Evolutionary conservation across 2,329 filamentous ascomycete species (phyloP), one percentile per base, ranked within the genome.

Genomic region (Cladosporium austrohemisphaericum): DNA sequence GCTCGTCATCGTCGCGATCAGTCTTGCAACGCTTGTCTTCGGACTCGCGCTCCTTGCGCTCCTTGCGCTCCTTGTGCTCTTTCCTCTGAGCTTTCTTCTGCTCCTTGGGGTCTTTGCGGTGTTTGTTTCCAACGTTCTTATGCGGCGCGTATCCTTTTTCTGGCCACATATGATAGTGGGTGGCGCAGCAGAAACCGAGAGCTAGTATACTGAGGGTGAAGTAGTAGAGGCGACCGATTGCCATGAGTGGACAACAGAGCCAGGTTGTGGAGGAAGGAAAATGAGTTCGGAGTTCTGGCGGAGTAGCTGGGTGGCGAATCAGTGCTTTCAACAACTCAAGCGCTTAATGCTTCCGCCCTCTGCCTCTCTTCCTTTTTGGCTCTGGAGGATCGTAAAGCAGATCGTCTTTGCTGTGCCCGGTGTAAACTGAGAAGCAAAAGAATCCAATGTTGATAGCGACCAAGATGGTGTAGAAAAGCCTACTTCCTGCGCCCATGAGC

Each of bases 181-280:
- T 55, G 37, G 45, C 36, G 49, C 53, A 57, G 37, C 55, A 56
- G 43, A 58, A 49, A 13, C 58, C 37, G 35, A 51, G 35, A 33
- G 59, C 32, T 16, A 58, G 28, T 26, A 61, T 41, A 16, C 37
- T 50, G 20, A 51, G 52, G 25, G 51, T 52, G 44, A 53, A 59
- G 56, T 59, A 65, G 60, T 64, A 64, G 36, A 62, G 53, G 2
- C 56, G 51, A 29, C 54, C 59, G 41, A 65, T 58, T 31, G 54
- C 55, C 61, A 65, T 64, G 36, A 9, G 25, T 29, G 5, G n/a
- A n/a, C n/a, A n/a, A n/a, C n/a, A n/a, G n/a, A n/a, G n/a, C n/a
- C n/a, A 19, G 26, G 25, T 9, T 41, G 38, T 4, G 23, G n/a
- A n/a, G n/a, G n/a, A n/a, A n/a, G n/a, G n/a, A n/a, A n/a, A n/a